Evolutionary conservation across 371 early-diverging fungal species (phyloP), one percentile per base, ranked within the genome.

Genomic region (Circinella umbellata): DNA sequence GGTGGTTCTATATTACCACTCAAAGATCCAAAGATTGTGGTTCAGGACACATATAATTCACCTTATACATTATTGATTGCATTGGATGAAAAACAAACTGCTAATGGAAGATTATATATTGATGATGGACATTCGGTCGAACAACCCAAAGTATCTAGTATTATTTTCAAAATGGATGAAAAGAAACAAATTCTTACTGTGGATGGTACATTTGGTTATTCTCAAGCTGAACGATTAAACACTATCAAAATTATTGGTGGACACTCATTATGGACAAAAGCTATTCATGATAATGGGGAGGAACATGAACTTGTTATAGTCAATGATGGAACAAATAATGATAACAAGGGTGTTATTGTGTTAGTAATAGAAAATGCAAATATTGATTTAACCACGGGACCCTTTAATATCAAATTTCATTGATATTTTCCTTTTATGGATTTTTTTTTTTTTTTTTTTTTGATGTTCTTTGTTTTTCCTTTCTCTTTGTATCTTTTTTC

Each of bases 91-190:
- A 20, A 63, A 4, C 76, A 70, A 10, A 35, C 61, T 36, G 88
- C 90, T 3, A 64, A 66, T 9, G 90, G 90, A 47, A 75, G 76
- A 42, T 68, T 88, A 36, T 87, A 85, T 72, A 73, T 89, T 15
- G 90, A 90, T 67, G 89, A 90, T 66, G 90, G 90, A 34, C 74
- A 78, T 27, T 86, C 88, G 1, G 65, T 83, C 14, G 48, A 80
- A 4, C 79, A 76, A 42, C 61, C 65, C 1, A 35, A 60, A 36
- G 67, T 67, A 6, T 81, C 81, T 27, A 66, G 69, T 71, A 78
- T 81, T 63, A 54, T 51, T 6, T 80, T 78, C 49, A 57, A 54
- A 2, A 69, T 73, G 68, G 67, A 76, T 59, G 51, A 80, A 18
- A 66, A 76, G 60, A 37, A 80, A 18, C 73, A 71, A 14, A 54